phyloP scores from a whole-genome alignment of 2,329 filamentous ascomycete species.

The Colletotrichum sp. region DNA sequence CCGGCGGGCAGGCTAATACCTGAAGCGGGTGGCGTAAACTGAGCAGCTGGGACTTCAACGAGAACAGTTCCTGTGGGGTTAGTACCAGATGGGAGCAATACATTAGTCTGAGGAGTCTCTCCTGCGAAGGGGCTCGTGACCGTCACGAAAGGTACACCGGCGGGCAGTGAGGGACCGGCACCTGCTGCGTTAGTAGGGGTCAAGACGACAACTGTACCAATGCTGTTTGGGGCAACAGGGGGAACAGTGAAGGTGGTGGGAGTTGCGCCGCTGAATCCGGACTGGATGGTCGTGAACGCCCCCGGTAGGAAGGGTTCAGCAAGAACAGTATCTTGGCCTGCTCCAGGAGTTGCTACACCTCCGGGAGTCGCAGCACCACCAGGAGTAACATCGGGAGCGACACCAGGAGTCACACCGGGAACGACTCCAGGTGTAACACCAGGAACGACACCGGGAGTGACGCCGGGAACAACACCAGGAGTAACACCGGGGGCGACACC shows the following conservation, averaged over 20 bases:
- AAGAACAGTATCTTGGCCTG: not conserved
- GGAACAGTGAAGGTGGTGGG: slow-evolving; percentile 14
- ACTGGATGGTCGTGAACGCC: slow-evolving; percentile 6
- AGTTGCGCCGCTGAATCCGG: not conserved
- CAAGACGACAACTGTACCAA: slow-evolving; percentile 9
- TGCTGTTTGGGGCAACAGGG: not conserved
- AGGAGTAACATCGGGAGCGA: not conserved
- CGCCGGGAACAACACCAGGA: not conserved
- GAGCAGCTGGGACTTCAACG: not conserved
- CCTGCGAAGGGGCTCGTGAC: not conserved
- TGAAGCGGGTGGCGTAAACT: not conserved
- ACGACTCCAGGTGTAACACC: not conserved
- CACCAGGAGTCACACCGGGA: not conserved
- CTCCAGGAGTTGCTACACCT: not conserved
- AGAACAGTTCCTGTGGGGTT: slow-evolving; percentile 3
- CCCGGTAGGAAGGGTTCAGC: not conserved
- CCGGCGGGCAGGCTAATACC: not conserved
- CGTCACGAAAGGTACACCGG: slow-evolving; percentile 4
- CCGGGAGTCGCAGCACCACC: not conserved
- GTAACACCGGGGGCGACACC: not conserved
- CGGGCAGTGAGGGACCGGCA: not conserved
- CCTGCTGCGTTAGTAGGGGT: slow-evolving; percentile 9
- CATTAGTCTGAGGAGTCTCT: not conserved
- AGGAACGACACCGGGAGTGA: not conserved
- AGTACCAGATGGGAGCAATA: slow-evolving; percentile 4